Evolutionary conservation across 2,329 filamentous ascomycete species (phyloP).

Genomic region (Hypoxylon sp.): DNA sequence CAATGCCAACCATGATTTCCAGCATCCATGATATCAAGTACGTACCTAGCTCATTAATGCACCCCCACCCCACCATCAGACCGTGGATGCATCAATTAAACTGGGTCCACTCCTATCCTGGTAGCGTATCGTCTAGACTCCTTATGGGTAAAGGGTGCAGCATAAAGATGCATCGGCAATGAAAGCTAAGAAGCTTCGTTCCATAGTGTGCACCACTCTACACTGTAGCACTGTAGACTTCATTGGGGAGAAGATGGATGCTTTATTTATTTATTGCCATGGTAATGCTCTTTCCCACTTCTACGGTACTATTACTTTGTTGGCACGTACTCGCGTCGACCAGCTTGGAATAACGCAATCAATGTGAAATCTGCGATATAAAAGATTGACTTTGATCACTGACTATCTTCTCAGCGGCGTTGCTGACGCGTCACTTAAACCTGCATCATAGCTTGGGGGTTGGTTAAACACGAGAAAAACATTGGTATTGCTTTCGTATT

Average conservation of each 20-base stretch:
- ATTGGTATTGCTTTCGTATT: conserved; percentile 37
- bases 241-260: conserved; percentile 24
- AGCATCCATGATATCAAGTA: conserved; percentile 8
- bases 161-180: conserved; percentile 30
- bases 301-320: conserved; percentile 8
- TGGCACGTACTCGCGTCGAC: conserved; percentile 12
- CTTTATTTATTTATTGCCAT: conserved; percentile 30
- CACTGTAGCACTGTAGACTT: conserved; percentile 9
- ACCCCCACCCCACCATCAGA: conserved; percentile 23
- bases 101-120: conserved; percentile 19
- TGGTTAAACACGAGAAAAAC: conserved; percentile 33
- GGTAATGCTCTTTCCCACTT: conserved; percentile 16
- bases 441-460: conserved; percentile 20
- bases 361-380: conserved; percentile 10
- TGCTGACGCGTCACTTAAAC: conserved; percentile 38
- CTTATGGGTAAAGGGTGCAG: conserved; percentile 17
- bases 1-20: conserved; percentile 19
- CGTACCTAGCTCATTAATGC: conserved; percentile 21
- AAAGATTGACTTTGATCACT: conserved; percentile 12
- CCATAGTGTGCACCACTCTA: neutral
- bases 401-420: conserved; percentile 26
- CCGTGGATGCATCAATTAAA: conserved; percentile 35
- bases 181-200: conserved; percentile 37
- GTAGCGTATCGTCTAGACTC: conserved; percentile 23
- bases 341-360: conserved; percentile 24